A percentile compares a stretch with the other conserved stretches of the same genome.
phyloP scores from a whole-genome alignment of 139 green algal species.

The Volvox reticuliferus region DNA sequence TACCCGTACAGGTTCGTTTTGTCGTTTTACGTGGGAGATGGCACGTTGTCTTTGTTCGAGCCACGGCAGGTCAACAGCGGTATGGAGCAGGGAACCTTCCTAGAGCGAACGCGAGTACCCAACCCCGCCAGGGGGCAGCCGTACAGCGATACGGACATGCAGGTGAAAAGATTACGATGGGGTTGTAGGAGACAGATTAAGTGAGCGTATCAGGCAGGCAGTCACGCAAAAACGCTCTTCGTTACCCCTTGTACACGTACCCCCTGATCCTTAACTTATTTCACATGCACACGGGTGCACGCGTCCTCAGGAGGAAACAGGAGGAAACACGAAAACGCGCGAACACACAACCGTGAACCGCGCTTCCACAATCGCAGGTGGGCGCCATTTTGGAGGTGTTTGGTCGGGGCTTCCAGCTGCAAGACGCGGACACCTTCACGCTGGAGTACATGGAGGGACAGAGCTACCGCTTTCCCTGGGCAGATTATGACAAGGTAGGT shows the following conservation, averaged over 20 bases:
- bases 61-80: constrained; percentile 77
- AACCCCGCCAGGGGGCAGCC: constrained; percentile 30
- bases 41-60: constrained; percentile 87
- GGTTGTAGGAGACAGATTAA: background rate
- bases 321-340: too few species aligned
- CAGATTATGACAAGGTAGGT: constrained; percentile 48
- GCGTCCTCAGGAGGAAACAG: too few species aligned
- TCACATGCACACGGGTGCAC: too few species aligned
- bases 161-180: background rate
- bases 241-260: too few species aligned
- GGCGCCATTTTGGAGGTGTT: constrained; percentile 74
- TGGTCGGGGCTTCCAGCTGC: constrained; percentile 78
- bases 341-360: too few species aligned
- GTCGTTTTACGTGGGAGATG: constrained; percentile 80
- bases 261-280: too few species aligned
- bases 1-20: constrained; percentile 81
- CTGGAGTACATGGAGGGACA: constrained; percentile 76
- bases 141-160: constrained; percentile 34
- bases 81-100: constrained; percentile 84
- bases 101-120: constrained; percentile 74
- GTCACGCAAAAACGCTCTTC: too few species aligned
- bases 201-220: too few species aligned
- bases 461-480: constrained; percentile 53
- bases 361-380: constrained; percentile 49
- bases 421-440: constrained; percentile 83